A percentile compares a stretch with the other conserved stretches of the same genome.
phyloP scores from a whole-genome alignment of 495 filamentous ascomycete species.

The Podospora pseudocomata region DNA sequence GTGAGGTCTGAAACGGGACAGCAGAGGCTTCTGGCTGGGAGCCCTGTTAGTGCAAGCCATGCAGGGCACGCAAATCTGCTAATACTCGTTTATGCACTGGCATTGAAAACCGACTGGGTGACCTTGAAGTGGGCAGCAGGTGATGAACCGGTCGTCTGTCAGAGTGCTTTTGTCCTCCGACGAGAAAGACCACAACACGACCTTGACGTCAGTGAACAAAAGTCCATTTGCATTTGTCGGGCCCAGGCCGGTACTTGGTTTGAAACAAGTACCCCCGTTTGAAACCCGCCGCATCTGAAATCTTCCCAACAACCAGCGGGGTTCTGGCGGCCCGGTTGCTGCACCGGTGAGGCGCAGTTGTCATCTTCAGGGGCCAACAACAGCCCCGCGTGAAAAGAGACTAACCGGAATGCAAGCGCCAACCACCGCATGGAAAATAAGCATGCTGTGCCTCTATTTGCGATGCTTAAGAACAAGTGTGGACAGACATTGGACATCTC shows the following conservation, averaged over 20 bases:
- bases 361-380: neutral
- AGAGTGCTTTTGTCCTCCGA: slow-evolving; percentile 1
- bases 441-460: neutral
- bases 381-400: neutral
- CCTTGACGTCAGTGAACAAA: neutral
- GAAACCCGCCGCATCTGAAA: slow-evolving; percentile 5
- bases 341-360: neutral
- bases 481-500: too few species aligned
- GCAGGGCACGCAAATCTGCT: neutral
- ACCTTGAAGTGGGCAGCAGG: neutral
- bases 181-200: neutral
- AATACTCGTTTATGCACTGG: neutral
- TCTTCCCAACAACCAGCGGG: neutral
- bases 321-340: neutral
- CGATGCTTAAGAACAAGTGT: neutral
- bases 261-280: slow-evolving; percentile 5
- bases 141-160: neutral
- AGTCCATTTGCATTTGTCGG: neutral
- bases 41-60: neutral
- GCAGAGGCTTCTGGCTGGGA: neutral
- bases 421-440: too few species aligned
- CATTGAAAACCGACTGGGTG: neutral
- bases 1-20: neutral
- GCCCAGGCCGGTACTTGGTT: neutral
- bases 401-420: neutral